Evolutionary conservation across 2,329 filamentous ascomycete species (phyloP).

Genomic region (Colletotrichum costaricense): DNA sequence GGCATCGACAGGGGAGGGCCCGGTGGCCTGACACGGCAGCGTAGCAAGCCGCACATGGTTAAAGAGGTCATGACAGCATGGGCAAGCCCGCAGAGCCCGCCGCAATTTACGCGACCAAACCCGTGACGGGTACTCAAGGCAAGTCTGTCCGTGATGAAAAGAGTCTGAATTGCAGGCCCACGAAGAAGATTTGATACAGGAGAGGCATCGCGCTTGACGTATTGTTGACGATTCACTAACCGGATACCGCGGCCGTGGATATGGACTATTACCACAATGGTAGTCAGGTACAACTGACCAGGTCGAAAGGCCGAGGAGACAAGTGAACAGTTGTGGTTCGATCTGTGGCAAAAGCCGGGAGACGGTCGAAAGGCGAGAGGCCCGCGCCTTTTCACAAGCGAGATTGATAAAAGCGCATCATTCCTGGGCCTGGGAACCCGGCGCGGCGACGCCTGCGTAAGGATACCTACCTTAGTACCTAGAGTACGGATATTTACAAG

Average conservation of each 20-base stretch:
- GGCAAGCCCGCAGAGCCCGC: conserved; percentile 14
- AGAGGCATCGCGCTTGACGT: neutral
- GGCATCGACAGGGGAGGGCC: conserved; percentile 23
- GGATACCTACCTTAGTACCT: neutral
- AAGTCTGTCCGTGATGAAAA: neutral
- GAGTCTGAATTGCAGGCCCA: neutral
- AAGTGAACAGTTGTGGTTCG: conserved; percentile 30
- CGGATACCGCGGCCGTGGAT: neutral
- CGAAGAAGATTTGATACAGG: neutral
- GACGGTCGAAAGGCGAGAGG: conserved; percentile 35
- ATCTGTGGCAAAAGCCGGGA: conserved; percentile 34
- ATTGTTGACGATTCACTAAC: neutral
- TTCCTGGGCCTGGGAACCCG: conserved; percentile 25
- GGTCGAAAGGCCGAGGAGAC: neutral
- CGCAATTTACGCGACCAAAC: conserved; percentile 25
- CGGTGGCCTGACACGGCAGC: conserved; percentile 30
- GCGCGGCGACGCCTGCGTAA: neutral
- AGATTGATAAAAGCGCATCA: conserved; percentile 36
- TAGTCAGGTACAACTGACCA: neutral
- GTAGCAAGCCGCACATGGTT: conserved; percentile 33
- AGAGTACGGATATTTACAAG: neutral
- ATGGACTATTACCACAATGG: neutral
- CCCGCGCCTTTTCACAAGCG: conserved; percentile 35
- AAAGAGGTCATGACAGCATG: conserved; percentile 30
- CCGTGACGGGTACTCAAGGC: neutral